These are phyloP conservation scores for Carallia pectinifolia DNA, from an alignment of 345 rosid species.

Conservation along the genomic window DNA sequence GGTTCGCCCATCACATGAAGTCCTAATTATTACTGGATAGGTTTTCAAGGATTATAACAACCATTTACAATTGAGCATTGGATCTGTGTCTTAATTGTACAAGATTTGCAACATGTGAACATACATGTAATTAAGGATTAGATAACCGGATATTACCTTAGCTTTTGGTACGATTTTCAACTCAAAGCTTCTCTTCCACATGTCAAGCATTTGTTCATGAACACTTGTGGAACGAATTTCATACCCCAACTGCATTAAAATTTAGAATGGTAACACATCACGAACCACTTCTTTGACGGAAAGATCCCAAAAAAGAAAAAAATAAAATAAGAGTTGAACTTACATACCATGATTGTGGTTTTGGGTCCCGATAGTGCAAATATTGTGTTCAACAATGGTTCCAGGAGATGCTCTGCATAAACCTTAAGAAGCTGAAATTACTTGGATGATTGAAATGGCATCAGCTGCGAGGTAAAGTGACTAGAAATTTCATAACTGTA, in stretches of 20 bases:
- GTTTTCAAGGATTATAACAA: background rate
- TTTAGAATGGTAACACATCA: constrained; percentile 6
- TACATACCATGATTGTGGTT: constrained; percentile 70
- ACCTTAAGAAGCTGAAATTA: constrained; percentile 49
- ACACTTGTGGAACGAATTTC: constrained; percentile 85
- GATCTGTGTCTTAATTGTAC: background rate
- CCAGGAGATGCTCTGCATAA: constrained; percentile 90
- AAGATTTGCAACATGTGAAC: background rate
- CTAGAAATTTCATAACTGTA: no score
- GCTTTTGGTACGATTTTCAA: constrained; percentile 69
- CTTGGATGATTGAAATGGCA: background rate
- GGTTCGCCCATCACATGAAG: background rate
- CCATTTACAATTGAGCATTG: background rate
- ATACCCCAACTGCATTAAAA: constrained; percentile 65
- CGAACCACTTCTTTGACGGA: background rate
- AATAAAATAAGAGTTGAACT: background rate
- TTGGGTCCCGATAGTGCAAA: constrained; percentile 73
- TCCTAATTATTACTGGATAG: background rate
- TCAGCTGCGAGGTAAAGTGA: background rate
- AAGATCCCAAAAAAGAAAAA: background rate
- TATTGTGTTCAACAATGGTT: constrained; percentile 68
- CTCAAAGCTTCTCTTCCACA: constrained; percentile 74
- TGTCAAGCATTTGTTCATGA: constrained; percentile 81
- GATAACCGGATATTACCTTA: constrained; percentile 43
- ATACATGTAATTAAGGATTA: background rate